Evolutionary conservation across 2,329 filamentous ascomycete genomes (phyloP), one percentile per base, ranked within the genome.

Genomic region (Bipolaris zeicola): DNA sequence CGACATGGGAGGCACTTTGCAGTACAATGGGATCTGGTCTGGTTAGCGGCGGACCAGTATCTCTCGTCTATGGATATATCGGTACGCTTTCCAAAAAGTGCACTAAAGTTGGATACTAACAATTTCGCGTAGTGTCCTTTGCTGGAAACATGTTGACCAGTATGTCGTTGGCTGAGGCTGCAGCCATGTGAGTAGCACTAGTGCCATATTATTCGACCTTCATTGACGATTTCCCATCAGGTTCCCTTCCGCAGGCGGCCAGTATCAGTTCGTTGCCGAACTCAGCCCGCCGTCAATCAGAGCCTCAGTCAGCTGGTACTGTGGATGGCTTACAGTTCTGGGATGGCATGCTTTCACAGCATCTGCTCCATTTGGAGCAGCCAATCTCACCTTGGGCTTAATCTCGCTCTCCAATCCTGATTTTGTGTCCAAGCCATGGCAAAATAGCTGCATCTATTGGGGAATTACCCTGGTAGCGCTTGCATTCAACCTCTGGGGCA

Each of bases 381-480:
- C 61, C 5, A 68, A 65, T 0, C 24, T 60, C 16, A 49, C 70
- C 7, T 67, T 70, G 45, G 68, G 64, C 8, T 58, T 71, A 5
- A 46, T 69, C 1, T 62, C 68, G 36, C 66, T 81, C 31, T 77
- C 72, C n/a, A 55, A 77, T 10, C 56, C 63, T 1, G 43, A 52
- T n/a, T 80, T 81, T 57, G 42, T 62, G 0, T 57, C 68, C 1
- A 51, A 78, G 50, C 57, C 69, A 11, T 83, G 80, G 79, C 81
- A 84, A 37, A 79, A 74, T 1, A 82, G 43, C 10, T 36, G 47
- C 26, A 33, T 53, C 8, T 53, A 53, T 31, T 53, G 51, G 20
- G 51, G 81, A 0, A 70, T 83, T 1, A 63, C 83, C 3, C 73
- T 76, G 45, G 79, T 78, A 57, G 79, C 77, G 1, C 62, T 77